Percentiles rank a stretch among this genome's conserved stretches.
Conservation (phyloP, 306 rosid genomes). For the Luffa aegyptiaca region DNA sequence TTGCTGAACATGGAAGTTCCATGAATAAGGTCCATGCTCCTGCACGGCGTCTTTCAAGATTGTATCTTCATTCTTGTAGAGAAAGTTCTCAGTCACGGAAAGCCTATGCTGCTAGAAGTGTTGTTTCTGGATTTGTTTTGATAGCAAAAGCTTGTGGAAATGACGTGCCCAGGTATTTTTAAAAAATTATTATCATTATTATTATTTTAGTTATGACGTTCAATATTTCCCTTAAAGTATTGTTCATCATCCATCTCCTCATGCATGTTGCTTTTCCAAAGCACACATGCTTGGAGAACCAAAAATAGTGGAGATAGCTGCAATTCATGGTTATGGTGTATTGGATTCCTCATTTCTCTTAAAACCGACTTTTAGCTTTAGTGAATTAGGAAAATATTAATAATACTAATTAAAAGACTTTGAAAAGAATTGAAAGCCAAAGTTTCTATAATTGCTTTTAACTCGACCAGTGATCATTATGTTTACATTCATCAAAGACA, state of each 20-base stretch:
- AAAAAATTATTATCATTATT: not conserved
- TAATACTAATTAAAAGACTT: not conserved
- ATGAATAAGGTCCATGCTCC: conserved; percentile 96
- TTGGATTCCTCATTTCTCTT: not conserved
- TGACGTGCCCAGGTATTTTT: conserved; percentile 81
- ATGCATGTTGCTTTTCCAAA: not conserved
- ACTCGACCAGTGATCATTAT: not conserved
- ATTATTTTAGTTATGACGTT: not conserved
- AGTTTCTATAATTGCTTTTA: not conserved
- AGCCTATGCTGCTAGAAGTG: conserved; percentile 80
- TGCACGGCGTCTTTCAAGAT: conserved; percentile 87
- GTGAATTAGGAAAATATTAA: not conserved
- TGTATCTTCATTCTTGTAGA: conserved; percentile 80
- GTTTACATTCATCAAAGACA: not conserved
- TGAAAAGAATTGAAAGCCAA: not conserved
- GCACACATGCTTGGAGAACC: not conserved
- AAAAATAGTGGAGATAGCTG: not conserved
- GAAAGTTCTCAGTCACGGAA: conserved; percentile 50
- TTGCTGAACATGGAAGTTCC: conserved; percentile 99
- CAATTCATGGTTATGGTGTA: not conserved
- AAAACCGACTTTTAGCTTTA: not conserved
- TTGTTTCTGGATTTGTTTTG: conserved; percentile 83
- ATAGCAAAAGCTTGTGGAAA: conserved; percentile 97
- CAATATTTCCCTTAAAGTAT: not conserved
- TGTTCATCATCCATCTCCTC: not conserved